Base-by-base conservation (phyloP, 495 filamentous ascomycete species). In the Aspergillus taichungensis region DNA sequence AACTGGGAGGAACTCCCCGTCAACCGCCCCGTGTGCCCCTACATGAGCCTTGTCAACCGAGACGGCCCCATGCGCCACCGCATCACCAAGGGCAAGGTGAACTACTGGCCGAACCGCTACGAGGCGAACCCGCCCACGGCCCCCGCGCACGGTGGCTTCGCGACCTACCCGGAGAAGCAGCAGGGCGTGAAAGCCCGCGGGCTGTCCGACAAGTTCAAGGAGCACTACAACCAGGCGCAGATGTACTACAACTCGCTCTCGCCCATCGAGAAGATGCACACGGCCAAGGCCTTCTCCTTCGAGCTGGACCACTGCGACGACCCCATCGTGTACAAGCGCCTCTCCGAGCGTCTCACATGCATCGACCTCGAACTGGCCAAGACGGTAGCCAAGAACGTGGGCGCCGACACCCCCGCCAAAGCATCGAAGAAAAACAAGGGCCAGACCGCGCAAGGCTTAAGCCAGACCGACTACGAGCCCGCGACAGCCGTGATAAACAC, bases 291-390 rank as follows among this genome's bases (percentile, higher is more conserved):
- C 0, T 74, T 94, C 35, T 68, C 72, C 5, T 95, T 94, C 59
- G 89, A 95, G 64, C 77, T 95, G 6, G 85, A 88, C 54, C 88
- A 94, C 62, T 94, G 89, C 61, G 87, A 94, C 39, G 88, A 95
- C 37, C 82, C 83, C 0, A 56, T 84, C 28, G 88, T 95, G 9
- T 94, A 90, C 56, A 72, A 78, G 45, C 76, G 83, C 45, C 77
- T 88, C 62, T 70, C 70, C 3, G 65, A 81, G 37, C 76, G 85
- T 30, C 67, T 88, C 6, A 62, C 75, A 1, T 79, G 85, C 8
- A 83, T 88, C 43, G 80, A 86, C 46, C 60, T 87, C 6, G 65
- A 66, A 4, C 76, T 89, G 6, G 83, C 85, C 0, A 74, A 83
- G 57, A 64, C 66, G 5, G 82, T 86, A 5, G 78, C 81, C 2